Evolutionary conservation across 1,284 basidiomycete species (phyloP), one percentile per base, ranked within the genome.

Genomic region (Tylopilus sp.): DNA sequence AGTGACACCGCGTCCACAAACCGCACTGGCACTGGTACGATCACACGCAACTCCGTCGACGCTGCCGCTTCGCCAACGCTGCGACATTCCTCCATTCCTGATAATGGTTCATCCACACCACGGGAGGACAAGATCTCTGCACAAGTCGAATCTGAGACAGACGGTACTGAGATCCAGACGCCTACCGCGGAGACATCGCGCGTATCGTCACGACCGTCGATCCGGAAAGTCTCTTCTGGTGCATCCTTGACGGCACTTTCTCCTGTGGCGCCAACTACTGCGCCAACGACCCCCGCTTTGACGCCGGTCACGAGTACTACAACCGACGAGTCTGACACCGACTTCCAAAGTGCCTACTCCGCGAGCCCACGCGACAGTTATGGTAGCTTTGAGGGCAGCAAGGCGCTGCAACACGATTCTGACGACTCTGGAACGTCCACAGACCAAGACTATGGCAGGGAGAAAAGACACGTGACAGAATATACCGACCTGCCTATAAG

Each of bases 331-430:
- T 88, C 87, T 29, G 87, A 90, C 59, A 85, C 84, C 15, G 87
- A 90, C 60, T 90, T 90, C 66, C 86, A 88, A 67, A 90, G 87
- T 57, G 87, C 88, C 34, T 89, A 87, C 66, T 88, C 86, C 5
- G 70, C 77, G 1, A 87, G 84, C 59, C 84, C 86, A 11, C 76
- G 84, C 2, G 77, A 72, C 44, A 85, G 82, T 59, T 82, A 80
- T 51, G 73, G 70, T 11, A 76, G 73, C 50, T 71, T 67, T 49
- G 65, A 67, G 35, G 53, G 56, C 54, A 63, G 63, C 34, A 66
- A 62, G 41, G 57, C 43, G 11, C 35, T 31, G 21, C 65, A 59
- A 24, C 57, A 52, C 11, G 65, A 67, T 50, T 67, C 65, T 5
- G 68, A 70, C 29, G 64, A 70, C 51, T 67, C 65, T 43, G 66